Evolutionary conservation across 2,329 filamentous ascomycete genomes (phyloP).

Genomic region (Alternaria sp.): DNA sequence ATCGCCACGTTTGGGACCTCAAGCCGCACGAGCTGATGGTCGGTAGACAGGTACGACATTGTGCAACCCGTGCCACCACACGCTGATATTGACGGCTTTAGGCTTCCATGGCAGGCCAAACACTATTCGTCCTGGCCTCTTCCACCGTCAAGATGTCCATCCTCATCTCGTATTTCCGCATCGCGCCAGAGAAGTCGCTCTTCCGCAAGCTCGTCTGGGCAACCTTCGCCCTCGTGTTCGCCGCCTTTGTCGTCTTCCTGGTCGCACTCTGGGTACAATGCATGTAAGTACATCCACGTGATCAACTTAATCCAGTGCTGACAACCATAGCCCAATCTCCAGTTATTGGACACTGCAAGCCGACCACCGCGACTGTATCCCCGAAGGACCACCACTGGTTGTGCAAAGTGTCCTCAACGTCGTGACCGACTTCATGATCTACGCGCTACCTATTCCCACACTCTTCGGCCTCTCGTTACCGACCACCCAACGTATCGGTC

Average conservation of each 20-base stretch:
- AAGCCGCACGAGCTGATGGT: conserved; percentile 35
- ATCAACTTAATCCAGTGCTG: conserved; percentile 13
- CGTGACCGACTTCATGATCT: conserved; percentile 55
- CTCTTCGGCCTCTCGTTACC: conserved; percentile 55
- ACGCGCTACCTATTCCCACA: conserved; percentile 55
- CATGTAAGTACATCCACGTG: conserved; percentile 33
- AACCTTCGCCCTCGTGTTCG: conserved; percentile 43
- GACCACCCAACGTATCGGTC: conserved; percentile 51
- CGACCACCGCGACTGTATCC: conserved; percentile 48
- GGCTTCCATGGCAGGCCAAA: conserved; percentile 49
- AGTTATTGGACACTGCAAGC: conserved; percentile 54
- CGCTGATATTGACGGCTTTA: conserved; percentile 29
- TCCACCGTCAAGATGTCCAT: conserved; percentile 49
- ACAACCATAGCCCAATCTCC: conserved; percentile 50
- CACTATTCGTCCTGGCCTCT: conserved; percentile 48
- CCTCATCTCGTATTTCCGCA: conserved; percentile 48
- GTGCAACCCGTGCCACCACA: conserved; percentile 22
- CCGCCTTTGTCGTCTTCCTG: conserved; percentile 45
- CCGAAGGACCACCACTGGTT: conserved; percentile 54
- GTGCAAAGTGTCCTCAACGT: conserved; percentile 53
- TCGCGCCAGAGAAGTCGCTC: conserved; percentile 47
- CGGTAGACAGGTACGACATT: conserved; percentile 41
- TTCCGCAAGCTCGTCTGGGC: conserved; percentile 48
- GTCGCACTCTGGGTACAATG: conserved; percentile 48
- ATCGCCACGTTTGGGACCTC: conserved; percentile 48